Base-by-base conservation (phyloP, 2,329 filamentous ascomycete species). In the Clonostachys rosea region DNA sequence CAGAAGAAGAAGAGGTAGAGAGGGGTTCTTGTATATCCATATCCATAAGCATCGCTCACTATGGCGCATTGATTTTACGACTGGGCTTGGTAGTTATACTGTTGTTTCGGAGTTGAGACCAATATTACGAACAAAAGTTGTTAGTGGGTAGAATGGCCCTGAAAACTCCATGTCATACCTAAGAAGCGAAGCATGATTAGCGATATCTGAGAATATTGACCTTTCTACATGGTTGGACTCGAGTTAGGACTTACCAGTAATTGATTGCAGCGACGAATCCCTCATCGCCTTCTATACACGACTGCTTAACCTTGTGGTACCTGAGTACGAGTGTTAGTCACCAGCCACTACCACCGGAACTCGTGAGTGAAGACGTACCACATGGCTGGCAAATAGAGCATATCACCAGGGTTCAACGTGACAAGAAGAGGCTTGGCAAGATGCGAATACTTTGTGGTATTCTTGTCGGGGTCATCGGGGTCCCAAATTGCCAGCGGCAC, bases 101-200 rank as follows among this genome's bases (percentile, higher is more conserved):
- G 14, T 39, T 39, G 14, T 14, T 39, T n/a, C 34, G 41, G 18
- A 17, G 39, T 18, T 39, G 52, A 46, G 24, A 51, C 57, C 50
- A 56, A 73, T 54, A 48, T 59, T 64, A 33, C 74, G 68, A 18
- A 81, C 71, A 59, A 87, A 87, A 8, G 70, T 69, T 34, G 72
- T 73, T 42, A 78, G 61, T 3, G 85, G 76, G 66, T 84, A 90
- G 35, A 90, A 78, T 0, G 79, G 76, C 0, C 87, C 86, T 24
- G 73, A 73, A 56, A 89, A 91, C 33, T 89, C 84, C 77, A 91
- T 86, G 60, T 92, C 87, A 54, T 91, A 91, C 86, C 83, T 86
- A 51, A 13, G 17, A 12, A 9, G 30, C 18, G n/a, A 14, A 42
- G 16, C 20, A 17, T 18, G 20, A 16, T 43, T 13, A 18, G 24